Evolutionary conservation across 345 rosid genomes (phyloP).

Genomic region (Citrus australasica): DNA sequence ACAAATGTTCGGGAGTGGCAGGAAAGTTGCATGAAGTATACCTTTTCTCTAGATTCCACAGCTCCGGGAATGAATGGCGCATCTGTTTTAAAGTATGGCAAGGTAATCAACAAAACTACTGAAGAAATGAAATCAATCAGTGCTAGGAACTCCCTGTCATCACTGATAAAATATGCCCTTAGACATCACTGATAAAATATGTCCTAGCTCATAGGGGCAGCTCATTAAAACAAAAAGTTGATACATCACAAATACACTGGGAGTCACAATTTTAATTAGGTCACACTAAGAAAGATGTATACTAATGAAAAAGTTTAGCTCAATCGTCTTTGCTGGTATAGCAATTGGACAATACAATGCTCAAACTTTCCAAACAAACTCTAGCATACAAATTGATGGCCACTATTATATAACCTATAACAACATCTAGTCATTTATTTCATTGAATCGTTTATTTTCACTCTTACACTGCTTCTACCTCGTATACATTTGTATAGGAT

Average conservation of each 20-base stretch:
- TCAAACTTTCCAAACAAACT: background rate
- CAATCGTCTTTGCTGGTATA: background rate
- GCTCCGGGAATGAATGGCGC: slow-evolving; percentile 79
- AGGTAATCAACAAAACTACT: slow-evolving; percentile 2
- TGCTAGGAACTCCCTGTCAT: slow-evolving; percentile 5
- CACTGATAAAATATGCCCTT: background rate
- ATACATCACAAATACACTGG: background rate
- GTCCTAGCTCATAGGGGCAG: background rate
- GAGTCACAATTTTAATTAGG: slow-evolving; percentile 2
- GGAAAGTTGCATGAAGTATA: slow-evolving; percentile 24
- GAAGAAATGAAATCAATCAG: slow-evolving; percentile 10
- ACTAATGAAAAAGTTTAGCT: background rate
- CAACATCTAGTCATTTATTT: background rate
- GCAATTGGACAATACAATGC: background rate
- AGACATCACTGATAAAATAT: background rate
- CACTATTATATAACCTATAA: background rate
- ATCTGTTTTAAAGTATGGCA: slow-evolving; percentile 51
- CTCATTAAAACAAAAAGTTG: background rate
- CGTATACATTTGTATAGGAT: background rate
- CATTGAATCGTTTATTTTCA: background rate
- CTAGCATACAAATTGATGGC: background rate
- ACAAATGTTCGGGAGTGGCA: slow-evolving; percentile 7
- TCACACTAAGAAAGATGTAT: background rate
- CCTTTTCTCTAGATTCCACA: slow-evolving; percentile 88
- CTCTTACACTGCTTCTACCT: background rate